phyloP scores from a whole-genome alignment of 1,284 basidiomycete species.

The Ustilago trichophora region DNA sequence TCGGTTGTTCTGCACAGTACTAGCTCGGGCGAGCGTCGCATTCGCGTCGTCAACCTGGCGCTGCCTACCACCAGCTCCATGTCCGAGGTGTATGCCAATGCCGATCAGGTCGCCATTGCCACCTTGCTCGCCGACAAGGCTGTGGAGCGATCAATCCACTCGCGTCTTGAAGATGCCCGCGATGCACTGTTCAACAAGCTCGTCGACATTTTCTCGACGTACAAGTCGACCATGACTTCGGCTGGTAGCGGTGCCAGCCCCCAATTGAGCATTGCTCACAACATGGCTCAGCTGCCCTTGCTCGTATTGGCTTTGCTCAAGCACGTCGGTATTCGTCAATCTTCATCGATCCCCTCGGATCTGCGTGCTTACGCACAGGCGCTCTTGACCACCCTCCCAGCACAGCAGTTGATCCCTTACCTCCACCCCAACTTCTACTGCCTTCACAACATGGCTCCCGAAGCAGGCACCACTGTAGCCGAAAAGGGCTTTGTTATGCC shows the following conservation, averaged over 20 bases:
- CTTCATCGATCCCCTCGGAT: constrained; percentile 94
- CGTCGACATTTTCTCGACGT: constrained; percentile 87
- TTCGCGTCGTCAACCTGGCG: constrained; percentile 92
- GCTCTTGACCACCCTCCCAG: constrained; percentile 87
- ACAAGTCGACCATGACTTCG: constrained; percentile 96
- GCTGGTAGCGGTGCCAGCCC: constrained; percentile 90
- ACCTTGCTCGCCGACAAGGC: constrained; percentile 95
- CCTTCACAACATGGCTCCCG: constrained; percentile 92
- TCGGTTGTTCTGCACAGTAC: constrained; percentile 96
- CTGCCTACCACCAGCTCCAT: constrained; percentile 91
- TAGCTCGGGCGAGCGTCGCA: constrained; percentile 93
- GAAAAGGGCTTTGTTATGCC: constrained; percentile 75
- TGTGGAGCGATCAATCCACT: constrained; percentile 87
- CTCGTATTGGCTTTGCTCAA: constrained; percentile 89
- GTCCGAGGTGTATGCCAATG: constrained; percentile 92
- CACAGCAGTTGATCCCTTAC: constrained; percentile 89
- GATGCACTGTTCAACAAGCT: constrained; percentile 90
- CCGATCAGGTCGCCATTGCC: constrained; percentile 90
- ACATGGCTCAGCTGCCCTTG: constrained; percentile 91
- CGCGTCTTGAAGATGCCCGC: constrained; percentile 89
- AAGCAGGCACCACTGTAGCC: constrained; percentile 71
- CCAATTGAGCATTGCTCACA: constrained; percentile 88
- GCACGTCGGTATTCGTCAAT: constrained; percentile 94
- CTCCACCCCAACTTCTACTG: constrained; percentile 95
- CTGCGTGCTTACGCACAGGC: constrained; percentile 94